Conservation (phyloP, 257 asterid genomes). For the Jasminum sambac region DNA sequence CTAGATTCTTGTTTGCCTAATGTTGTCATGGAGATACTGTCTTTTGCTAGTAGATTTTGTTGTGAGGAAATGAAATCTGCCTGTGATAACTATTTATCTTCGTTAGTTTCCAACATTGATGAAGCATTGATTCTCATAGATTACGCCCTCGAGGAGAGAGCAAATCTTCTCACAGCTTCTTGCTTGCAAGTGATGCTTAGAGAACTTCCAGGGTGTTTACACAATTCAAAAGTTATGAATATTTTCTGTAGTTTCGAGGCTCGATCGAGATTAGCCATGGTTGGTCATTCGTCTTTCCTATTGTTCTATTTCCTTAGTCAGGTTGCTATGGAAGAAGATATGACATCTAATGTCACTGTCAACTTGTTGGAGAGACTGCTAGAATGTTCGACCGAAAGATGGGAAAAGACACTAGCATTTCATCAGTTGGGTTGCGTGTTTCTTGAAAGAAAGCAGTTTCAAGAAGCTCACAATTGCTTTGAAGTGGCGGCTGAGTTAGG, state of each 20-base stretch:
- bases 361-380: conserved; percentile 43
- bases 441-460: conserved; percentile 39
- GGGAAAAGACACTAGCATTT: conserved; percentile 45
- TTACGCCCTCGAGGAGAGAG: conserved; percentile 53
- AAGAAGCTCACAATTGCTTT: conserved; percentile 42
- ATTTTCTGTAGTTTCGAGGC: conserved; percentile 47
- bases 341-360: conserved; percentile 41
- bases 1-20: conserved; percentile 33
- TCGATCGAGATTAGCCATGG: conserved; percentile 35
- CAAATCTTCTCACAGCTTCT: conserved; percentile 42
- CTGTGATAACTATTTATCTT: conserved; percentile 44
- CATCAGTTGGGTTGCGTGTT: conserved; percentile 52
- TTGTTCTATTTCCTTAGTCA: conserved; percentile 51
- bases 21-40: conserved; percentile 42
- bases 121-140: conserved; percentile 49
- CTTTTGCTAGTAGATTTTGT: conserved; percentile 54
- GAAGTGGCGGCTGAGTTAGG: conserved; percentile 45
- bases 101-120: conserved; percentile 40
- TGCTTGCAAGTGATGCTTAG: conserved; percentile 53
- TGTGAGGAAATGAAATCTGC: conserved; percentile 50
- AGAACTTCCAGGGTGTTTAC: conserved; percentile 43
- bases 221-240: conserved; percentile 41
- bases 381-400: conserved; percentile 47
- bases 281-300: conserved; percentile 46
- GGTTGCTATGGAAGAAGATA: conserved; percentile 46